Conservation (phyloP, 306 rosid species). For the Betula pendula region DNA sequence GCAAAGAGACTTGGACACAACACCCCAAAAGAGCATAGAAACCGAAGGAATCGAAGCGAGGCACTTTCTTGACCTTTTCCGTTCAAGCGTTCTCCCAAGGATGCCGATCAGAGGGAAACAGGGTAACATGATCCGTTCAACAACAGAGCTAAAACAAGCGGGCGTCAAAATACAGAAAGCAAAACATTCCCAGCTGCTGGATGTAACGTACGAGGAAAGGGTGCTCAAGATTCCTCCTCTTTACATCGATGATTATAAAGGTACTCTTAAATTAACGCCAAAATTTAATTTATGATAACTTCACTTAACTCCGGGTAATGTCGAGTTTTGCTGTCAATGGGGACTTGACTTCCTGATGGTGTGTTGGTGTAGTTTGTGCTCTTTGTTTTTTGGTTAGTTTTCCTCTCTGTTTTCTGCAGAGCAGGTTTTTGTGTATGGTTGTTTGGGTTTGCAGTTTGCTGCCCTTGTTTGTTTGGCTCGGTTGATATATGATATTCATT, state of each 20-base stretch:
- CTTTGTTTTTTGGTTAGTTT: no score
- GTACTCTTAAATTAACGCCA: no score
- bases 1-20: constrained; percentile 5
- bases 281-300: no score
- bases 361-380: no score
- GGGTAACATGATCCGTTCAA: constrained; percentile 24
- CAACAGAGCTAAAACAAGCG: constrained; percentile 31
- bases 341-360: no score
- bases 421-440: no score
- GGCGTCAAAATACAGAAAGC: constrained; percentile 38
- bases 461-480: no score
- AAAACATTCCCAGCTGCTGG: not conserved
- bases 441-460: no score
- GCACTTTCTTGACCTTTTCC: constrained; percentile 46
- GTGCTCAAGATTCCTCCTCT: constrained; percentile 36
- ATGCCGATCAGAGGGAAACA: constrained; percentile 11
- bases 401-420: no score
- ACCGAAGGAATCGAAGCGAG: not conserved
- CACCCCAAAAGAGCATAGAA: not conserved
- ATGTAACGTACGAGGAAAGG: constrained; percentile 28
- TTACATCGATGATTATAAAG: constrained; percentile 39
- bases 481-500: no score
- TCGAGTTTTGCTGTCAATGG: no score
- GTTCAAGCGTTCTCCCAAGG: constrained; percentile 10
- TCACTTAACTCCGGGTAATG: no score